Evolutionary conservation across 768 basidiomycete species (phyloP), one percentile per base, ranked within the genome.

Genomic region (Asterophora lycoperdoides): DNA sequence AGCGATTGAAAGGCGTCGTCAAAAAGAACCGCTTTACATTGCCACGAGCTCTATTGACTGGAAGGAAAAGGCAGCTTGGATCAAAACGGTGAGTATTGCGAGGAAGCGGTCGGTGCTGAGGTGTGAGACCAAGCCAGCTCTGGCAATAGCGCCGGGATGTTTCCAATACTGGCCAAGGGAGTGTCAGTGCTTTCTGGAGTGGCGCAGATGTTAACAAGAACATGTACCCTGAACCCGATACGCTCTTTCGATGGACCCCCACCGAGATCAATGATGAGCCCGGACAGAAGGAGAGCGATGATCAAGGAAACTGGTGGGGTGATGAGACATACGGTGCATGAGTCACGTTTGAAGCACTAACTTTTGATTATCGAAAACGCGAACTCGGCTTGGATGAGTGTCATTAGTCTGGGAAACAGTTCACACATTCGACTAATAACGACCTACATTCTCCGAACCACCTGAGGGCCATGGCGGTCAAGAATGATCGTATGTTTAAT

Each of bases 1-100:
- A 13, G 49, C 40, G 3, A 61, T 40, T 42, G 28, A 28, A 37
- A 39, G 32, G 18, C 13, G 20, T 30, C 20, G 18, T 18, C 23
- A 38, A 3, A 36, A 5, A 38, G 34, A n/a, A n/a, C n/a, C n/a
- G 5, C 32, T 74, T 51, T 55, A 81, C 82, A 86, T 77, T 20
- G 81, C 80, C 33, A 89, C 81, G 35, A 86, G 67, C 60, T 91
- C 88, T 72, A 89, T 80, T 33, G 82, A 86, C 58, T 86, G 80
- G 70, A 82, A 85, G 5, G 87, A 87, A 74, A 88, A 93, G 1
- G 80, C 81, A 11, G 77, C 76, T 56, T 77, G 73, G 18, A 77
- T 69, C n/a, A 77, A 51, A 26, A 74, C 72, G 50, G 62, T 65
- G 17, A 77, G 54, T 37, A 74, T 67, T 0, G 68, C 76, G 9